These are phyloP conservation scores for Fraxinus angustifolia DNA, from an alignment of 305 asterid species.

Conservation along the genomic window DNA sequence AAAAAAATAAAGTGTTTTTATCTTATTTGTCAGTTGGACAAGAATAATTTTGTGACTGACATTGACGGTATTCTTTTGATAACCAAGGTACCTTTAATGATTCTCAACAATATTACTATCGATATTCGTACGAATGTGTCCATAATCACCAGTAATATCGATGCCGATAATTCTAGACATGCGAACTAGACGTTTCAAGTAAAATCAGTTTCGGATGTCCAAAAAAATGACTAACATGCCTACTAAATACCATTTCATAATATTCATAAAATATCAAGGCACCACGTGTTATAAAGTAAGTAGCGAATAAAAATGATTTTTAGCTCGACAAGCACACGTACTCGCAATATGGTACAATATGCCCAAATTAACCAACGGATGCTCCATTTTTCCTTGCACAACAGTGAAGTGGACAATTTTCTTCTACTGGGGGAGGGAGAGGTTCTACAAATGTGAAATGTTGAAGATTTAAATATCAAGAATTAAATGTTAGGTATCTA, in stretches of 20 bases:
- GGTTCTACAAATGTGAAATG: neutral
- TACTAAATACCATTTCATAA: neutral
- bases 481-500: neutral
- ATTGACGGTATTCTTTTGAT: neutral
- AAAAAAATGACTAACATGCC: neutral
- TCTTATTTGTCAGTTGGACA: neutral
- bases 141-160: neutral
- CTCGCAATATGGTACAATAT: neutral
- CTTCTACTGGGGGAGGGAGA: neutral
- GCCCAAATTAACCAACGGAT: neutral
- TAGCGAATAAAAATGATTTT: no score
- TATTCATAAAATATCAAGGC: no score
- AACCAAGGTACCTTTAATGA: neutral
- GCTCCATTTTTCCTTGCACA: neutral
- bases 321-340: neutral
- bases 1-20: no score
- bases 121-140: neutral
- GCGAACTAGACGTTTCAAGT: neutral
- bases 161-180: no score
- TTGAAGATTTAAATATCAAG: neutral
- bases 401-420: neutral
- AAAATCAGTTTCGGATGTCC: neutral
- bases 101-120: neutral
- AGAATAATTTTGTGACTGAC: neutral
- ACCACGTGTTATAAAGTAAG: neutral